Evolutionary conservation across 768 basidiomycete species (phyloP), one percentile per base, ranked within the genome.

Genomic region (Psilocybe tampanensis): DNA sequence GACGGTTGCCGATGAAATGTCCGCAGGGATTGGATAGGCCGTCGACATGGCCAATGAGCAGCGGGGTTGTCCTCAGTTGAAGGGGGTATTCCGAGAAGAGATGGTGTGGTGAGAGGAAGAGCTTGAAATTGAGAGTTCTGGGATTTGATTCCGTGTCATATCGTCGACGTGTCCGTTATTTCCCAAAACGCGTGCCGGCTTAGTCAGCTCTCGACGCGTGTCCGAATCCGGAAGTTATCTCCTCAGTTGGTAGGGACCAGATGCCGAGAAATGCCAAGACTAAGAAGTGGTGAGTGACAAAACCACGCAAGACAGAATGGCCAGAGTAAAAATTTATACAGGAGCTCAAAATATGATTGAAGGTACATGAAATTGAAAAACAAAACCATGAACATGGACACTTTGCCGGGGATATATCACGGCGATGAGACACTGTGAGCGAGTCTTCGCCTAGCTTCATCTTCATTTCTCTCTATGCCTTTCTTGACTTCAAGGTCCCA

Each of bases 1-100:
- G 64, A 95, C 85, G 42, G 92, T 88, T 57, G 83, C 73, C 33
- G 86, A 82, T 5, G 92, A 85, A 54, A 92, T 58, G 62, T 89
- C 77, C 58, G 80, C 75, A 77, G 90, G 88, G 73, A 92, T 79
- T 52, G 87, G 80, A 67, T 88, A 89, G 71, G 88, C 89, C 81
- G 75, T 74, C 72, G 85, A 77, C 87, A 88, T 89, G 80, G 80
- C 84, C 83, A 72, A 36, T 53, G 33, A 23, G 55, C 39, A 50
- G 49, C 39, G 58, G 26, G 49, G 47, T 49, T 43, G 53, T 54
- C 54, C 48, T 56, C 57, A 48, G 48, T 33, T 29, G 56, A 53
- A n/a, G n/a, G 36, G 15, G 39, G 29, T 47, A 47, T 48, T 53
- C 39, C 44, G 33, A 44, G 18, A 52, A 49, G 53, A 44, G 44